phyloP scores from a whole-genome alignment of 2,329 filamentous ascomycete genomes.

The Cladosporium sp. region DNA sequence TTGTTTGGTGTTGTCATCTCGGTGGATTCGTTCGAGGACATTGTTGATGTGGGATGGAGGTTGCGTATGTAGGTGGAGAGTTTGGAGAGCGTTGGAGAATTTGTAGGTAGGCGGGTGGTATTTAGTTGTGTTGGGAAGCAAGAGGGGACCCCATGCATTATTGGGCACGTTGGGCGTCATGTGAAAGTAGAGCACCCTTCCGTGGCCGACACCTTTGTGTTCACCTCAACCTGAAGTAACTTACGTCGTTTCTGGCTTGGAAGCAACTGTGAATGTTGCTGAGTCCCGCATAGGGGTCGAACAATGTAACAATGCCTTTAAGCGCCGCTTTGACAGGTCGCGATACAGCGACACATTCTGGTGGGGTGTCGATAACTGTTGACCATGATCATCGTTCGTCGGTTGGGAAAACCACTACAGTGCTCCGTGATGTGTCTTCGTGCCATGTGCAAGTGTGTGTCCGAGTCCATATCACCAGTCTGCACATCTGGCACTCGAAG shows the following conservation, averaged over 20 bases:
- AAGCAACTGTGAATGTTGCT: background rate
- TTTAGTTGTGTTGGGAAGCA: background rate
- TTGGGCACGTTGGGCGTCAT: background rate
- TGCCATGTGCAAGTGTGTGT: background rate
- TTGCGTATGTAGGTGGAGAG: background rate
- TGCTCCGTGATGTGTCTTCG: background rate
- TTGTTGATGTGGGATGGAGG: background rate
- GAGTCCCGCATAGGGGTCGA: background rate
- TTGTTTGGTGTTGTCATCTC: background rate
- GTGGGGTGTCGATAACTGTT: background rate
- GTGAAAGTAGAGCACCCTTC: background rate
- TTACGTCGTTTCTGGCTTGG: background rate
- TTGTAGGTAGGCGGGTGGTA: background rate
- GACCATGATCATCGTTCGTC: background rate
- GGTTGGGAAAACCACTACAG: background rate
- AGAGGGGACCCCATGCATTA: background rate
- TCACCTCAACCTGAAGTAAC: background rate
- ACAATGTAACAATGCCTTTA: background rate
- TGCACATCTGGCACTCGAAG: background rate
- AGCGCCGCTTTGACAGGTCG: background rate
- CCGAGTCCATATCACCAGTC: background rate
- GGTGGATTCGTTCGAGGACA: background rate
- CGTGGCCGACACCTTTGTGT: background rate
- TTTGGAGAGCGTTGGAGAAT: background rate
- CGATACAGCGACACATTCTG: background rate